These are phyloP conservation scores for Tylopilus sp. DNA, from an alignment of 1,284 basidiomycete genomes.

Conservation along the genomic window DNA sequence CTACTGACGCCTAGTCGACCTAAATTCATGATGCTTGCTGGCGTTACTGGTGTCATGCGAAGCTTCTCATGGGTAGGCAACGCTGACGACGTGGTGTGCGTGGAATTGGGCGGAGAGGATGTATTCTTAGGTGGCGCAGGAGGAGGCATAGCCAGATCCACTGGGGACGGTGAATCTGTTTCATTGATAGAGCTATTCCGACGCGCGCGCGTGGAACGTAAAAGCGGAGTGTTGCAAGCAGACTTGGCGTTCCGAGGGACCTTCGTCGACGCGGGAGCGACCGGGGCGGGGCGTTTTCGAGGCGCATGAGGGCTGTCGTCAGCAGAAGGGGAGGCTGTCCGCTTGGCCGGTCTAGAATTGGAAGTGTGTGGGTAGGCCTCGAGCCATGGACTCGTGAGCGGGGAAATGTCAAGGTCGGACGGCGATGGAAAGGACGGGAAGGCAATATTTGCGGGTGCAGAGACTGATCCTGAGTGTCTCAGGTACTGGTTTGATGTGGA, in stretches of 20 bases:
- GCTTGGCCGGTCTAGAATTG: constrained; percentile 36
- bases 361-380: constrained; percentile 45
- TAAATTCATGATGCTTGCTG: constrained; percentile 84
- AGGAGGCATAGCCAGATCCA: constrained; percentile 81
- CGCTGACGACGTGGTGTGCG: neutral
- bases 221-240: constrained; percentile 59
- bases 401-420: constrained; percentile 64
- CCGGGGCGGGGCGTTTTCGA: constrained; percentile 50
- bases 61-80: constrained; percentile 16
- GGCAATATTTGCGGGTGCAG: constrained; percentile 62
- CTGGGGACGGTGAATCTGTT: constrained; percentile 71
- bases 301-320: constrained; percentile 41
- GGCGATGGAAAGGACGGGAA: constrained; percentile 47
- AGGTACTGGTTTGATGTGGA: constrained; percentile 27
- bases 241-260: constrained; percentile 49
- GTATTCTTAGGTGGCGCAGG: constrained; percentile 44
- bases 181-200: constrained; percentile 41
- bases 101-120: constrained; percentile 16
- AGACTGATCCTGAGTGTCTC: constrained; percentile 43
- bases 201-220: constrained; percentile 41
- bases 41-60: constrained; percentile 74
- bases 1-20: constrained; percentile 54
- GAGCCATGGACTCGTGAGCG: constrained; percentile 73
- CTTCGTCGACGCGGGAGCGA: constrained; percentile 30
- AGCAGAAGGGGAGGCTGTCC: constrained; percentile 38